These are phyloP conservation scores for Cercospora citrullina DNA, from an alignment of 2,329 filamentous ascomycete species.

Conservation along the genomic window DNA sequence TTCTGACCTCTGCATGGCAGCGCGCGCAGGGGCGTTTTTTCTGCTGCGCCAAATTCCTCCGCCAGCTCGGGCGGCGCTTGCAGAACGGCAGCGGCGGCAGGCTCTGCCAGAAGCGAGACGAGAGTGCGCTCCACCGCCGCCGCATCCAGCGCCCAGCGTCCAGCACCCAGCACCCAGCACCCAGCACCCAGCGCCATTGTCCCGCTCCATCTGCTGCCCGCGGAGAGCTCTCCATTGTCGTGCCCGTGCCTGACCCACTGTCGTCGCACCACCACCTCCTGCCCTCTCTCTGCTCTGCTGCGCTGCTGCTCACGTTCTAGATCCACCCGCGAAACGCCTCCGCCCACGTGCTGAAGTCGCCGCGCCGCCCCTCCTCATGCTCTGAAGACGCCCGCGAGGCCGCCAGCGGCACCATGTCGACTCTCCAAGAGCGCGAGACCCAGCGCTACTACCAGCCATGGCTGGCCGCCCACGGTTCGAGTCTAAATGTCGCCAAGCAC, in stretches of 20 bases:
- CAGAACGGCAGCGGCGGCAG: neutral
- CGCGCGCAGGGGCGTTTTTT: neutral
- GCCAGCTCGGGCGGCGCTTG: neutral
- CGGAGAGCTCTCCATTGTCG: neutral
- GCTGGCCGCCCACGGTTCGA: slow-evolving; percentile 31
- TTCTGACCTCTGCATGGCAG: slow-evolving; percentile 1
- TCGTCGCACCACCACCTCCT: neutral
- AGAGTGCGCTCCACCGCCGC: neutral
- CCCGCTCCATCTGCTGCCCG: neutral
- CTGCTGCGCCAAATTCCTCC: neutral
- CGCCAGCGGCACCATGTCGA: slow-evolving; percentile 3
- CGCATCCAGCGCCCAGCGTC: neutral
- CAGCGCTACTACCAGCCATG: slow-evolving; percentile 31
- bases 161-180: neutral
- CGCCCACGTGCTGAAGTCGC: neutral
- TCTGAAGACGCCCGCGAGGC: neutral
- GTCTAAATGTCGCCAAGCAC: slow-evolving; percentile 31
- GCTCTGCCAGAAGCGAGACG: neutral
- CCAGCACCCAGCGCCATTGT: neutral
- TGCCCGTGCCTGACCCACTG: neutral
- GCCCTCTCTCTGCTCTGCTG: neutral
- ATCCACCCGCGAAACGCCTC: neutral
- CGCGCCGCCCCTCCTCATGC: neutral
- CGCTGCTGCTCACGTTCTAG: neutral
- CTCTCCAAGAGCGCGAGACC: slow-evolving; percentile 17